Evolutionary conservation across 1,139 yeast species (phyloP).

Genomic region (Debaryomyces psychrophilus): DNA sequence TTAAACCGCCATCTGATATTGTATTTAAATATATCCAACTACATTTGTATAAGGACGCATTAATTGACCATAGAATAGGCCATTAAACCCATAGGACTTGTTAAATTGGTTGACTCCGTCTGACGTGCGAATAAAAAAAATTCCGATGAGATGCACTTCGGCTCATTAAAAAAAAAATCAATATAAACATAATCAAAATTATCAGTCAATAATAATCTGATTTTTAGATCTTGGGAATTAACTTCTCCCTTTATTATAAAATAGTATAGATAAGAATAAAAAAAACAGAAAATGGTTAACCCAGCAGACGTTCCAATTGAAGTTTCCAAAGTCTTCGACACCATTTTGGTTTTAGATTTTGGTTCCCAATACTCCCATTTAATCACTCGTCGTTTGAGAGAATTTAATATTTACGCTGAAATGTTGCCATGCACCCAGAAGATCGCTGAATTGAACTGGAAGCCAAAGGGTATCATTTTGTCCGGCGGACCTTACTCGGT

Average conservation of each 20-base stretch:
- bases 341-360: slow-evolving; percentile 94
- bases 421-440: slow-evolving; percentile 99
- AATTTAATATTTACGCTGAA: slow-evolving; percentile 97
- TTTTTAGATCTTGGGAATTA: slow-evolving; percentile 5
- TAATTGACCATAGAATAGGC: neutral
- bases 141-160: slow-evolving; percentile 4
- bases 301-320: slow-evolving; percentile 46
- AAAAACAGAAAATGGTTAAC: slow-evolving; percentile 4
- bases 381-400: slow-evolving; percentile 96
- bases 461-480: slow-evolving; percentile 92
- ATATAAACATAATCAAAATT: neutral
- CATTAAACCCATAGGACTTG: neutral
- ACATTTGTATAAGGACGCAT: neutral
- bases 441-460: slow-evolving; percentile 88
- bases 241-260: slow-evolving; percentile 1
- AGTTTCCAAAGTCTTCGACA: slow-evolving; percentile 88
- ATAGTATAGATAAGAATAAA: neutral
- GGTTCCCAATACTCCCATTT: slow-evolving; percentile 98
- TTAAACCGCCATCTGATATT: neutral
- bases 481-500: slow-evolving; percentile 99
- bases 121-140: slow-evolving; percentile 2
- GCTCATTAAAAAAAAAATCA: slow-evolving; percentile 4
- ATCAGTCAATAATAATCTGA: neutral
- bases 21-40: neutral
- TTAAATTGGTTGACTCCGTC: neutral